Percentiles rank a stretch among this genome's conserved stretches.
Conservation (phyloP, 1,284 basidiomycete species). For the Ustilago crameri region DNA sequence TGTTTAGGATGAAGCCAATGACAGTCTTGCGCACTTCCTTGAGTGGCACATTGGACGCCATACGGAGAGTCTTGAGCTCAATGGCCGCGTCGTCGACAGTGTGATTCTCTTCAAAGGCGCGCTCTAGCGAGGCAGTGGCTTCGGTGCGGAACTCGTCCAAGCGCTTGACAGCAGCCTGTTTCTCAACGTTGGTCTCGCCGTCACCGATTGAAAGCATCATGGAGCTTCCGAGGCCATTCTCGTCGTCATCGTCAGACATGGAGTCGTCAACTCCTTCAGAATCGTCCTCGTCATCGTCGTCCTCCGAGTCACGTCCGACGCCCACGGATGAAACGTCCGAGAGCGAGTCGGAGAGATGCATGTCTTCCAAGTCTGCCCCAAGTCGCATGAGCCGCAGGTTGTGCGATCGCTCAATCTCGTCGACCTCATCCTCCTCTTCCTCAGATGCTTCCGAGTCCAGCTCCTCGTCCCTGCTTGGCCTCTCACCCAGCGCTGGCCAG, state of each 20-base stretch:
- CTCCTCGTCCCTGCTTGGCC: slow-evolving; percentile 16
- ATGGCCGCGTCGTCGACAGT: slow-evolving; percentile 90
- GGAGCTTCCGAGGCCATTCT: slow-evolving; percentile 44
- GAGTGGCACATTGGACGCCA: slow-evolving; percentile 89
- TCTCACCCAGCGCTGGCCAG: slow-evolving; percentile 57
- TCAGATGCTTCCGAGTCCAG: slow-evolving; percentile 38
- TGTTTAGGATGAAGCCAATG: slow-evolving; percentile 70
- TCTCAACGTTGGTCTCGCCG: slow-evolving; percentile 57
- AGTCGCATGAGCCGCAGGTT: slow-evolving; percentile 54
- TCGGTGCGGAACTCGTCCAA: slow-evolving; percentile 79
- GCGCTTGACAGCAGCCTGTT: slow-evolving; percentile 48
- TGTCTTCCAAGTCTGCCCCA: slow-evolving; percentile 38
- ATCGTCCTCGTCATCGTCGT: slow-evolving; percentile 39
- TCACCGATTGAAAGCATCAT: slow-evolving; percentile 46
- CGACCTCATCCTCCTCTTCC: slow-evolving; percentile 42
- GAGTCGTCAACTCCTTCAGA: slow-evolving; percentile 24
- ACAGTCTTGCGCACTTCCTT: slow-evolving; percentile 81
- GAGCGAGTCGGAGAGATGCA: slow-evolving; percentile 43
- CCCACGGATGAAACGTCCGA: slow-evolving; percentile 61
- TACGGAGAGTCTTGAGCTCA: slow-evolving; percentile 90
- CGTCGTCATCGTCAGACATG: slow-evolving; percentile 36
- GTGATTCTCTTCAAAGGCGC: slow-evolving; percentile 89
- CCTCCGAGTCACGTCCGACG: slow-evolving; percentile 48
- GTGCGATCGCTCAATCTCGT: slow-evolving; percentile 51
- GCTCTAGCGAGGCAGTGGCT: slow-evolving; percentile 82